Evolutionary conservation across 768 basidiomycete species (phyloP), one percentile per base, ranked within the genome.

Genomic region (Suillus paluster): DNA sequence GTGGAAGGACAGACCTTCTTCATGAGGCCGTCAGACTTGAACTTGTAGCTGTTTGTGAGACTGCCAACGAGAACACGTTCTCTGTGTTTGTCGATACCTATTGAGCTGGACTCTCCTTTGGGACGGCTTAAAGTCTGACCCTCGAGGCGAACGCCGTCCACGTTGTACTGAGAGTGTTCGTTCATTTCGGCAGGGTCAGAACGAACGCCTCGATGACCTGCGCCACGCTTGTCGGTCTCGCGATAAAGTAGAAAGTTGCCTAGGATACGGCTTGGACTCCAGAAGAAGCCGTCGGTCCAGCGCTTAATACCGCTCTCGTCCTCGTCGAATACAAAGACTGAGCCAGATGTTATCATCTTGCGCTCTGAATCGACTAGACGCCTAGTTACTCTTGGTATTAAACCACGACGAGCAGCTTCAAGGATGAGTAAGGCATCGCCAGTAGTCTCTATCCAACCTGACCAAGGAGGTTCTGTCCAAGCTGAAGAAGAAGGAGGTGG

Each of bases 211-310:
- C 87, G 79, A 73, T 88, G 87, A 17, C 87, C 85, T 17, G 85
- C 81, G 21, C 88, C 88, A 57, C 88, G 81, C 77, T 94, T 94
- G 75, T 95, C 94, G 7, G 93, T 94, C 78, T 97, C 94, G 65
- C 95, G 90, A 77, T 98, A 98, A 64, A 97, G 87, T 69, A 99
- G 80, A 72, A 97, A 99, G 75, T 98, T 98, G 68, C 94, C 94
- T 62, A 97, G 79, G 30, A 97, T 97, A 61, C 96, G 83, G 66
- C 89, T 91, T 0, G 96, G 96, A 67, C 90, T 92, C 96, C 96
- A 97, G 73, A 91, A 91, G 73, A 92, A 89, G n/a, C 95, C 95
- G 77, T 99, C 96, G 2, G 96, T 99, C 93, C 95, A 97, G 48
- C 96, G 85, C 79, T 96, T 97, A 80, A 99, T 99, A 30, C 95